Conservation (phyloP, 1,139 yeast species). For the Suhomyces bolitotheri region DNA sequence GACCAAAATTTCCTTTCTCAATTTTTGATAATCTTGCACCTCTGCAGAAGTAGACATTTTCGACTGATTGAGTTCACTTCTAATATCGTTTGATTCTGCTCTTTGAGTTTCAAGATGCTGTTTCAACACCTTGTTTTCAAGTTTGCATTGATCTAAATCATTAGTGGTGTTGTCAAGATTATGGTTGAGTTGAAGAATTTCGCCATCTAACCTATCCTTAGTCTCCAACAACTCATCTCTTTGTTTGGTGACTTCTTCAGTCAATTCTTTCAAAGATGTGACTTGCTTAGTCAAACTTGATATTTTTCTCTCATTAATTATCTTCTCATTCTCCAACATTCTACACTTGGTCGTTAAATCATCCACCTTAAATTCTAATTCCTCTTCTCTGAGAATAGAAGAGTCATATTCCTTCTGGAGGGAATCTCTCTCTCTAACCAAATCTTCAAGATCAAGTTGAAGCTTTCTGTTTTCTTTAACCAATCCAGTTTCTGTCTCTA, state of each 20-base stretch:
- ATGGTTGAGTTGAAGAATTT: constrained; percentile 43
- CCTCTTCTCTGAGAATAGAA: constrained; percentile 51
- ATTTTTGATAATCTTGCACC: constrained; percentile 37
- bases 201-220: constrained; percentile 48
- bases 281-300: constrained; percentile 53
- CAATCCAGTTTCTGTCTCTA: constrained; percentile 63
- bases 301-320: constrained; percentile 46
- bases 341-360: constrained; percentile 51
- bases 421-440: constrained; percentile 46
- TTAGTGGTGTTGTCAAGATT: constrained; percentile 46
- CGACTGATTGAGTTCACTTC: constrained; percentile 38
- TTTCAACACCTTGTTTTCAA: constrained; percentile 35
- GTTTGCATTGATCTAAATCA: constrained; percentile 33
- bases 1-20: constrained; percentile 41
- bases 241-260: constrained; percentile 50
- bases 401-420: constrained; percentile 55
- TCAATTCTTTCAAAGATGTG: constrained; percentile 49
- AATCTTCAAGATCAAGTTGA: constrained; percentile 61
- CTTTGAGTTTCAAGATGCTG: constrained; percentile 40
- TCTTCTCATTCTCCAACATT: constrained; percentile 46
- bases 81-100: constrained; percentile 33
- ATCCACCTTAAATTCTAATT: constrained; percentile 43
- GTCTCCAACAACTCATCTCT: constrained; percentile 51
- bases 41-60: constrained; percentile 34
- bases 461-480: constrained; percentile 64